Conservation (phyloP, 1,139 yeast species). For the Nakaseomyces nivariensis region DNA sequence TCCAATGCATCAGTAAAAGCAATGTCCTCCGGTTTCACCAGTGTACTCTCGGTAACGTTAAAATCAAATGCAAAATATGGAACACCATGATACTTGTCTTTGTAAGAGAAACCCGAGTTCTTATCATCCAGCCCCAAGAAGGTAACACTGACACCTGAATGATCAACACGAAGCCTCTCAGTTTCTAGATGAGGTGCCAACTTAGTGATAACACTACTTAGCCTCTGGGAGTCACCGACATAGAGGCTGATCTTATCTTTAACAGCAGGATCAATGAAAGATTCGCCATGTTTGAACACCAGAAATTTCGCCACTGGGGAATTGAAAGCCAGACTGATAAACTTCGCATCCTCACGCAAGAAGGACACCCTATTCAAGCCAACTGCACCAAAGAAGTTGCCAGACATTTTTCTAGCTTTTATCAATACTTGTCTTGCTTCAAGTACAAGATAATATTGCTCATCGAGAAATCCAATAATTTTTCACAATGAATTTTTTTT, state of each 20-base stretch:
- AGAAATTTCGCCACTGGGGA: conserved; percentile 50
- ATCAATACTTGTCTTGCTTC: not conserved
- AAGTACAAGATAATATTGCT: not conserved
- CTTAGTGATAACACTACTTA: conserved; percentile 11
- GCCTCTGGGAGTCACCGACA: conserved; percentile 10
- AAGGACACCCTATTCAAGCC: conserved; percentile 73
- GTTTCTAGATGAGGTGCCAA: conserved; percentile 14
- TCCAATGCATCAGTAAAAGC: conserved; percentile 5
- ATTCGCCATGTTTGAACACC: conserved; percentile 35
- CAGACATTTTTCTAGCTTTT: not conserved
- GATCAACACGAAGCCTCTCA: conserved; percentile 12
- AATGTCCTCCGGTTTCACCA: conserved; percentile 11
- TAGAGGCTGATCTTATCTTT: conserved; percentile 5
- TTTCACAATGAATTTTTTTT: too few species aligned
- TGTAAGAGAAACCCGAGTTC: conserved; percentile 25
- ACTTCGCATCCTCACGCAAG: conserved; percentile 55
- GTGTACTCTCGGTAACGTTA: conserved; percentile 25
- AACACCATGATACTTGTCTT: conserved; percentile 51
- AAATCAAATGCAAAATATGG: conserved; percentile 76
- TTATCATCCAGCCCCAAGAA: conserved; percentile 56
- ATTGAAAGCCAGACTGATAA: conserved; percentile 43
- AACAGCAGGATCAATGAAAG: conserved; percentile 7
- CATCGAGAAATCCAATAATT: not conserved
- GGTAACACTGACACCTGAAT: conserved; percentile 32
- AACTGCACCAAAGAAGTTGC: conserved; percentile 39